Evolutionary conservation across 1,284 basidiomycete species (phyloP), one percentile per base, ranked within the genome.

Genomic region (Xerocomus nothofagi): DNA sequence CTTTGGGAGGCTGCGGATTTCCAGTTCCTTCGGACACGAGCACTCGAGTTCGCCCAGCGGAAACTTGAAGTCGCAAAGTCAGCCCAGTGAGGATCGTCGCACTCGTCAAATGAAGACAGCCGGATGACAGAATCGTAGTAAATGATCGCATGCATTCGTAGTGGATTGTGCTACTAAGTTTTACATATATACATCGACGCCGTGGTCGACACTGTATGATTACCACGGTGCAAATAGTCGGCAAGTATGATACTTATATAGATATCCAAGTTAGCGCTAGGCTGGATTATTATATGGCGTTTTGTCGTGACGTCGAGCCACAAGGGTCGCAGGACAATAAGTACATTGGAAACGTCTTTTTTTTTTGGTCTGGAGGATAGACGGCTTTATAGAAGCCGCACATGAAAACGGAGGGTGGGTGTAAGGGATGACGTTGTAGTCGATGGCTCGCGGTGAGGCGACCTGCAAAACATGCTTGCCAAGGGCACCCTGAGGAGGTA

Each of bases 1-100:
- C 60, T 41, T 47, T 31, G 20, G 32, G 57, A 23, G 30, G 26
- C 18, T 20, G 34, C 18, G n/a, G 26, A 39, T 39, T 40, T 20
- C 39, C 32, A 52, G 43, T 36, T 47, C 30, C 34, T 41, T 52
- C 59, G 60, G 59, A 60, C 56, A 65, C 65, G 59, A 61, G 59
- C 44, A 29, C 38, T 6, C n/a, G n/a, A n/a, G n/a, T n/a, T n/a
- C n/a, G n/a, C n/a, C n/a, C n/a, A n/a, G n/a, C n/a, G n/a, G n/a
- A n/a, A n/a, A n/a, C n/a, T n/a, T n/a, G n/a, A n/a, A n/a, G n/a
- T n/a, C n/a, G n/a, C n/a, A n/a, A n/a, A n/a, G n/a, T n/a, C n/a
- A n/a, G n/a, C n/a, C n/a, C n/a, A n/a, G 47, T 34, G 33, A 44
- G 41, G 56, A 63, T 63, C 56, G 17, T 47, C 46, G 21, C 26